A percentile compares a stretch with the other conserved stretches of the same genome.
These are phyloP conservation scores for Hericium erinaceus DNA, from an alignment of 768 basidiomycete species.

Conservation along the genomic window DNA sequence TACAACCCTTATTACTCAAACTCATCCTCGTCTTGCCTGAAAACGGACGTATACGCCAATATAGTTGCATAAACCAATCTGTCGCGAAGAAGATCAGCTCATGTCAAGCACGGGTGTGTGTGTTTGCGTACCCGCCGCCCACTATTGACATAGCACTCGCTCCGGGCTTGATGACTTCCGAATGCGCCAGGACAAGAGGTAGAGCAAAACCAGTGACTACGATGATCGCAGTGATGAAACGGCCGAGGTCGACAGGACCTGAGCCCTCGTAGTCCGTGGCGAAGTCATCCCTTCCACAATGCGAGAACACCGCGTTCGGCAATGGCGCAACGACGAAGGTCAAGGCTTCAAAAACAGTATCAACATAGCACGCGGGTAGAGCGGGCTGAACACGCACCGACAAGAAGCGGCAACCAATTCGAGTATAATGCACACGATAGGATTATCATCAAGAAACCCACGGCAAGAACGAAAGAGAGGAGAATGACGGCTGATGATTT, in stretches of 20 bases:
- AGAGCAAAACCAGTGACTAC: slow-evolving; percentile 92
- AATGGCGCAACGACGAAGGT: slow-evolving; percentile 94
- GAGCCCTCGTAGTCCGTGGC: slow-evolving; percentile 60
- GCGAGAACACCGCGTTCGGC: slow-evolving; percentile 90
- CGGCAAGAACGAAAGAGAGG: slow-evolving; percentile 92
- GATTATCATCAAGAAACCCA: slow-evolving; percentile 97
- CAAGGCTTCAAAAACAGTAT: slow-evolving; percentile 46
- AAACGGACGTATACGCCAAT: slow-evolving; percentile 75
- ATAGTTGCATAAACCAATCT: slow-evolving; percentile 89
- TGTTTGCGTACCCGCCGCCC: slow-evolving; percentile 69
- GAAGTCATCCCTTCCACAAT: slow-evolving; percentile 88
- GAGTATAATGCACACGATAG: slow-evolving; percentile 92
- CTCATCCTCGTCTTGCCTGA: slow-evolving; percentile 76
- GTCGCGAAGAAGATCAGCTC: not conserved
- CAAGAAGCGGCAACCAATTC: slow-evolving; percentile 95
- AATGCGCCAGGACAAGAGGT: slow-evolving; percentile 87
- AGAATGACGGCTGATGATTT: slow-evolving; percentile 74
- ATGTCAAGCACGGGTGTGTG: not conserved
- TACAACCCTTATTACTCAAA: slow-evolving; percentile 40
- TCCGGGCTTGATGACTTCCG: slow-evolving; percentile 71
- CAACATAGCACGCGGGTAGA: not conserved
- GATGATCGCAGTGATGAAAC: slow-evolving; percentile 84
- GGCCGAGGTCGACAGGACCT: slow-evolving; percentile 80
- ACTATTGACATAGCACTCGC: slow-evolving; percentile 93
- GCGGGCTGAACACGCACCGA: slow-evolving; percentile 51